phyloP scores from a whole-genome alignment of 2,329 filamentous ascomycete species.

The Gnomoniopsis smithogilvyi region DNA sequence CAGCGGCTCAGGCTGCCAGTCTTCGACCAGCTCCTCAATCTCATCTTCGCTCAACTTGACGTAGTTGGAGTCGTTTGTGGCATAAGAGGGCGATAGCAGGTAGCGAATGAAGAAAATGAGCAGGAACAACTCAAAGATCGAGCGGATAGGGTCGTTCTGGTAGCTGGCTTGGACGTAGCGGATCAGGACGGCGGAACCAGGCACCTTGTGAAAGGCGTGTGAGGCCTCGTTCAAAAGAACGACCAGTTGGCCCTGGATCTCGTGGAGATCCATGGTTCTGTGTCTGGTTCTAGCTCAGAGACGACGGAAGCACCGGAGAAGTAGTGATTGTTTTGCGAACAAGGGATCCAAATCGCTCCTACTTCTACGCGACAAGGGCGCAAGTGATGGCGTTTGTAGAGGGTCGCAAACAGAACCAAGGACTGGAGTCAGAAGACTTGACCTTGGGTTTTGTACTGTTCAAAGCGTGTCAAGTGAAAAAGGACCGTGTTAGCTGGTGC shows the following conservation, averaged over 20 bases:
- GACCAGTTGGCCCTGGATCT: conserved; percentile 53
- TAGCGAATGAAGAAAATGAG: conserved; percentile 96
- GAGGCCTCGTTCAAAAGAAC: conserved; percentile 50
- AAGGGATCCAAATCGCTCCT: not conserved
- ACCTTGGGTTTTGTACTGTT: not conserved
- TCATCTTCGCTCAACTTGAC: conserved; percentile 90
- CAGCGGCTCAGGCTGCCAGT: conserved; percentile 93
- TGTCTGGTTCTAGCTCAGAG: not conserved
- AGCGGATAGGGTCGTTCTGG: conserved; percentile 93
- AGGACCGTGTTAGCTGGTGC: not conserved
- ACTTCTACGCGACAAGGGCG: not conserved
- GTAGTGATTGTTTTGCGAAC: not conserved
- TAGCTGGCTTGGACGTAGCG: conserved; percentile 97
- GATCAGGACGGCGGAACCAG: conserved; percentile 88
- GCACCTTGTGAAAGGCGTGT: conserved; percentile 80
- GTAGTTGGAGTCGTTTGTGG: conserved; percentile 84
- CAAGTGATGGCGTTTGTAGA: not conserved
- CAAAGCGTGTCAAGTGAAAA: not conserved
- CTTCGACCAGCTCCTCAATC: conserved; percentile 93
- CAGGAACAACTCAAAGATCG: conserved; percentile 87
- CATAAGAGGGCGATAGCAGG: conserved; percentile 86
- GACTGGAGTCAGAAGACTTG: not conserved
- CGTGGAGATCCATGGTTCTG: conserved; percentile 58
- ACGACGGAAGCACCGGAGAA: not conserved
- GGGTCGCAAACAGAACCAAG: not conserved